phyloP scores from a whole-genome alignment of 1,284 basidiomycete genomes.

The Cryptococcus deneoformans region DNA sequence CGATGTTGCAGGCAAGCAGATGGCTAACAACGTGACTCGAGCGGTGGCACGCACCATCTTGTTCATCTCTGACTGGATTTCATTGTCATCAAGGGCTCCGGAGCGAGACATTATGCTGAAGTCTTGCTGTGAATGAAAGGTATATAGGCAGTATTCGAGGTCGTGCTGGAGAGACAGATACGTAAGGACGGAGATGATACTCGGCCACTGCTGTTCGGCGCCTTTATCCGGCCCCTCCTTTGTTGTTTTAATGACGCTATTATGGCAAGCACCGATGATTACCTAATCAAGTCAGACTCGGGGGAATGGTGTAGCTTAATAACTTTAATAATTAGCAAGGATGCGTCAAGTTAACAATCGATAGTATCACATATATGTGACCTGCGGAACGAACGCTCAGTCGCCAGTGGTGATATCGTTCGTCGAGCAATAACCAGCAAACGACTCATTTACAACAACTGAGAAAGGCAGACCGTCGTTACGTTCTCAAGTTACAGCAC shows the following conservation, averaged over 20 bases:
- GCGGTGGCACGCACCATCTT: constrained; percentile 76
- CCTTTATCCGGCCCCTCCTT: constrained; percentile 2
- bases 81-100: constrained; percentile 85
- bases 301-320: no score
- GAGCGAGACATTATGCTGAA: constrained; percentile 45
- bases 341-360: no score
- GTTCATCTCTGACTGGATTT: constrained; percentile 96
- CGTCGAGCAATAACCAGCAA: no score
- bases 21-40: background rate
- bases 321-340: no score
- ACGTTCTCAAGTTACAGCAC: no score
- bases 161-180: background rate
- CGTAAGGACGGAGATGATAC: background rate
- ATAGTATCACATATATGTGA: no score
- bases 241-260: background rate
- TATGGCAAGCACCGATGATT: no score
- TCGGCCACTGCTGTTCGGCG: background rate
- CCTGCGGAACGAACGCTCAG: no score
- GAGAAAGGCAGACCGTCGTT: no score
- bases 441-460: no score
- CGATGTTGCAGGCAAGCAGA: background rate
- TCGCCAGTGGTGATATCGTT: no score
- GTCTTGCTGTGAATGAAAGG: background rate
- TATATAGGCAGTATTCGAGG: background rate
- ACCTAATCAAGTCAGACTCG: no score